Percentiles rank a stretch among this genome's conserved stretches.
phyloP scores from a whole-genome alignment of 2,329 filamentous ascomycete species.

The Fusarium poae region DNA sequence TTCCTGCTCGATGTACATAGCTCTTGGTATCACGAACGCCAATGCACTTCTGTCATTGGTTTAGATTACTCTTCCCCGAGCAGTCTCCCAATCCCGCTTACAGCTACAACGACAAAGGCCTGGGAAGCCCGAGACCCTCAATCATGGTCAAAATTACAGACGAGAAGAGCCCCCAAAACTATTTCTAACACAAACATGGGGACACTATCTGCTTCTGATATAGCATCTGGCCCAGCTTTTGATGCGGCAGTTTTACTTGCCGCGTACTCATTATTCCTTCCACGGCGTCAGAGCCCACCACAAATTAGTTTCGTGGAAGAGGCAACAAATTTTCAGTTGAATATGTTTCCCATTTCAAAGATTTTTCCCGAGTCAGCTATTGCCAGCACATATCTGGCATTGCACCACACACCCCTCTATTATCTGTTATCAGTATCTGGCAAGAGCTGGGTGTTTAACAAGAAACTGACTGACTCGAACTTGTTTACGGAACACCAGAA shows the following conservation, averaged over 20 bases:
- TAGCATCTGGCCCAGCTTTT: conserved; percentile 54
- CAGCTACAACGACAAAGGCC: conserved; percentile 58
- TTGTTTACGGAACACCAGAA: conserved; percentile 62
- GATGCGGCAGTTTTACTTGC: conserved; percentile 59
- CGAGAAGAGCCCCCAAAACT: conserved; percentile 44
- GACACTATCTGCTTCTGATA: conserved; percentile 53
- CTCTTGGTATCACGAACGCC: conserved; percentile 67
- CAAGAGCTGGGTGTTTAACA: conserved; percentile 69
- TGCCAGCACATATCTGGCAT: conserved; percentile 67
- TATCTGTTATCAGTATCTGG: conserved; percentile 69
- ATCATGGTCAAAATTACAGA: conserved; percentile 59
- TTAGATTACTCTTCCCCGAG: conserved; percentile 55
- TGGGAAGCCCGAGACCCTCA: conserved; percentile 64
- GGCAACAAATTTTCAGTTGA: conserved; percentile 41
- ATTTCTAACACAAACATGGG: conserved; percentile 52
- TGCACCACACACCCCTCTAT: conserved; percentile 70
- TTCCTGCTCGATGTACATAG: conserved; percentile 70
- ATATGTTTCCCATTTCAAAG: conserved; percentile 50
- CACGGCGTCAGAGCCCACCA: conserved; percentile 50
- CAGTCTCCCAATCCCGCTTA: conserved; percentile 61
- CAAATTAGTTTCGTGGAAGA: conserved; percentile 48
- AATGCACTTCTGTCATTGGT: conserved; percentile 51
- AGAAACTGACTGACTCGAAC: conserved; percentile 62
- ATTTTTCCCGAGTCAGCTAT: conserved; percentile 62
- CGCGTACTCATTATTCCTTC: conserved; percentile 55